phyloP scores from a whole-genome alignment of 1,284 basidiomycete species.

The Golubevia pallescens region DNA sequence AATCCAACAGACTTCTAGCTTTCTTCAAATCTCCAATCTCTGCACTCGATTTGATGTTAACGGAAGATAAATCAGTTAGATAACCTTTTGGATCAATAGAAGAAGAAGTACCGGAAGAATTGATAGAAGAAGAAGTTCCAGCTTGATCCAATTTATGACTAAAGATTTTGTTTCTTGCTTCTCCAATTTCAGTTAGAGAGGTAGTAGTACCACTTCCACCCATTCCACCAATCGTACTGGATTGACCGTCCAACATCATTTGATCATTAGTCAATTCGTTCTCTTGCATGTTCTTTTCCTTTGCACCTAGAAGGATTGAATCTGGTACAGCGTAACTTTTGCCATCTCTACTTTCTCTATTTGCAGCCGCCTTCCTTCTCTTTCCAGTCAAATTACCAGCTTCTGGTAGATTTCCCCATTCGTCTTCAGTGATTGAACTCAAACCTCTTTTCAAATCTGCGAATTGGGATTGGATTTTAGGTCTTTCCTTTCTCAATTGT shows the following conservation, averaged over 20 bases:
- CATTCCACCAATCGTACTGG: slow-evolving; percentile 5
- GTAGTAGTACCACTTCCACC: slow-evolving; percentile 29
- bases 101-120: slow-evolving; percentile 29
- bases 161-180: slow-evolving; percentile 63
- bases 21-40: slow-evolving; percentile 64
- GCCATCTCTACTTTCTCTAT: slow-evolving; percentile 51
- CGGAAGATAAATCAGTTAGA: slow-evolving; percentile 50
- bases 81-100: slow-evolving; percentile 61
- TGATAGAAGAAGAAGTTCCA: not conserved
- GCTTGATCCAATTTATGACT: slow-evolving; percentile 56
- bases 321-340: slow-evolving; percentile 51
- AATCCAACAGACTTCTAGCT: slow-evolving; percentile 51
- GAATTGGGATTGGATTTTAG: slow-evolving; percentile 60
- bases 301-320: slow-evolving; percentile 40
- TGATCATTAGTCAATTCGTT: slow-evolving; percentile 28
- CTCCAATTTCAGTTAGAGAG: slow-evolving; percentile 58
- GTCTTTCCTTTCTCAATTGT: slow-evolving; percentile 31
- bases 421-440: slow-evolving; percentile 43
- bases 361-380: slow-evolving; percentile 48
- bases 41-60: slow-evolving; percentile 44
- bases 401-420: slow-evolving; percentile 57
- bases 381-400: slow-evolving; percentile 57
- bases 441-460: slow-evolving; percentile 59
- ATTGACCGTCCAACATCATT: slow-evolving; percentile 16
- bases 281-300: slow-evolving; percentile 44